Conservation (phyloP, 805 yeast genomes). For the Scheffersomyces amazonensis region DNA sequence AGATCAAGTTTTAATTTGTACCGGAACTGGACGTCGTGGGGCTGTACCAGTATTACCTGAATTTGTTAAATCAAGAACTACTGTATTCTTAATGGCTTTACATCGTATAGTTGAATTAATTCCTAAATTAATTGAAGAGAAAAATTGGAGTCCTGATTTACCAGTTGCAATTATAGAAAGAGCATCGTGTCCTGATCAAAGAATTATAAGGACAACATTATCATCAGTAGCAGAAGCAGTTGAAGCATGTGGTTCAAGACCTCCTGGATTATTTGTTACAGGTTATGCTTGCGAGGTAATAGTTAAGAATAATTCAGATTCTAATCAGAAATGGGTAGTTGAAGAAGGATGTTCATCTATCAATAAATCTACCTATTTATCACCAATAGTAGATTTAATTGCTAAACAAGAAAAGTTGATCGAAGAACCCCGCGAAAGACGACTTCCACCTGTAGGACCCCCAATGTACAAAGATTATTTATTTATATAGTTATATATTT, state of each 20-base stretch:
- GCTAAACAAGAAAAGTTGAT: neutral
- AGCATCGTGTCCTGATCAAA: constrained; percentile 90
- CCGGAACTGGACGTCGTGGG: constrained; percentile 93
- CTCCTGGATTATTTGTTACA: constrained; percentile 85
- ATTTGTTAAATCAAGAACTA: constrained; percentile 69
- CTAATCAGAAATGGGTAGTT: constrained; percentile 37
- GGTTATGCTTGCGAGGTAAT: constrained; percentile 74
- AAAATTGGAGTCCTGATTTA: constrained; percentile 63
- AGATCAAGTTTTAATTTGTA: constrained; percentile 88
- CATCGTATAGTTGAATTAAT: constrained; percentile 67
- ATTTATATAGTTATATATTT: too few species aligned
- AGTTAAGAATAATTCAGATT: constrained; percentile 13
- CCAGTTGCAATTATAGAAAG: constrained; percentile 89
- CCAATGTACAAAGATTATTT: too few species aligned
- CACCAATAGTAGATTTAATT: neutral
- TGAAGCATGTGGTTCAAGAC: constrained; percentile 77
- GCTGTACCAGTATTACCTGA: constrained; percentile 76
- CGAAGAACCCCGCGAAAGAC: too few species aligned
- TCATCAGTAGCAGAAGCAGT: constrained; percentile 68
- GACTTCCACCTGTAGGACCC: too few species aligned
- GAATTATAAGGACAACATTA: constrained; percentile 74
- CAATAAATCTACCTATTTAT: neutral
- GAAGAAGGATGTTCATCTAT: constrained; percentile 40
- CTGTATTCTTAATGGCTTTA: constrained; percentile 85
- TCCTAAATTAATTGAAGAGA: constrained; percentile 38